Evolutionary conservation across 192 early-diverging fungal species (phyloP), one percentile per base, ranked within the genome.

Genomic region (Paraglomus brasilianum): DNA sequence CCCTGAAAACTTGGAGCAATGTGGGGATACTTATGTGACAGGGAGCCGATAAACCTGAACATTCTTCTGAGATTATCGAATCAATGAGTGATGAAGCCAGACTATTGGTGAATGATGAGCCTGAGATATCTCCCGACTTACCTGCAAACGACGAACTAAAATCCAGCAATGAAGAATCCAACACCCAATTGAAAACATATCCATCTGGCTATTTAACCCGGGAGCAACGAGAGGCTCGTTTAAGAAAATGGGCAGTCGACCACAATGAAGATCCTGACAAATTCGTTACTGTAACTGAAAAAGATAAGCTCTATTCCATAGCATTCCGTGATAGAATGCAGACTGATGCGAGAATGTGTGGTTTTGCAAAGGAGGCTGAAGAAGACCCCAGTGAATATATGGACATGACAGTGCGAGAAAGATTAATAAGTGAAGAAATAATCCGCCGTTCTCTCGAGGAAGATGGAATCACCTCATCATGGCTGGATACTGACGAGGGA

Each of bases 11-110:
- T n/a, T n/a, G n/a, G n/a, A n/a, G n/a, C n/a, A n/a, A n/a, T n/a
- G n/a, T n/a, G n/a, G n/a, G n/a, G n/a, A n/a, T n/a, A n/a, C n/a
- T n/a, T n/a, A n/a, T n/a, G n/a, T n/a, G n/a, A n/a, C n/a, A n/a
- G n/a, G n/a, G n/a, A n/a, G n/a, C n/a, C n/a, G n/a, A n/a, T n/a
- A n/a, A n/a, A n/a, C n/a, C n/a, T n/a, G n/a, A n/a, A n/a, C n/a
- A n/a, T n/a, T n/a, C n/a, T n/a, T n/a, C n/a, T n/a, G 53, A 56
- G 30, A 56, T 56, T 56, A 56, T 56, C 53, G 53, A 56, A 56
- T 56, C 30, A 24, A 21, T 56, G 4, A 56, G 30, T 30, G 30
- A 30, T 30, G 30, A 30, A 3, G 30, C 30, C 30, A 30, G 30
- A 30, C 30, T 30, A n/a, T n/a, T n/a, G n/a, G 30, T 30, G 30